Evolutionary conservation across 371 early-diverging fungal genomes (phyloP), one percentile per base, ranked within the genome.

Genomic region (Chytridium lagenaria): DNA sequence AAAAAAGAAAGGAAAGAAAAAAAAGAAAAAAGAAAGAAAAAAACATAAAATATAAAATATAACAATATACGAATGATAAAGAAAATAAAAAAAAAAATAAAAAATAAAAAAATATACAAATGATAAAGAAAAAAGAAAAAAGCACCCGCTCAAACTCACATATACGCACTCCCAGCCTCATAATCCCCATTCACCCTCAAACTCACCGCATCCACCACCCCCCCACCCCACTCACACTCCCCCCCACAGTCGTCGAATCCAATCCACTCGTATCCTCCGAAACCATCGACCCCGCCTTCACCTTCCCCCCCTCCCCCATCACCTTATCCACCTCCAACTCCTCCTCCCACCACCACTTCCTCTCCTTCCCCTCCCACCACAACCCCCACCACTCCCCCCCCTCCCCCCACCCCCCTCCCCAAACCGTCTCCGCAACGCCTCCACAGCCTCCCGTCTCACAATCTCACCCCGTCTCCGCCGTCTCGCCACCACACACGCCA

Each of bases 261-360:
- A 26, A 19, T 26, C 57, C 57, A 30, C 57, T 55, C 26, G 10
- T 26, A 10, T 55, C 57, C 30, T 55, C 57, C 10, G 57, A 55
- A 19, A 55, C 26, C 26, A 23, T 15, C 22, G 57, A 55, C 57
- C 57, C 30, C 10, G 57, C 7, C 26, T 26, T 55, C 26, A 5
- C 30, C 57, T 30, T 55, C 10, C 15, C 26, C 15, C 15, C 10
- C 10, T 15, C 30, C 57, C 15, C 26, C 10, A 19, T 26, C 10
- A 30, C 57, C 57, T 55, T 55, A 30, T 55, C 57, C 57, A 55
- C 23, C 30, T 55, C 57, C 57, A 55, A 26, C 57, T 55, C 57
- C 57, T 55, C 57, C 57, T 55, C 57, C 57, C 57, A 55, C 57
- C 57, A 55, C 57, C 57, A 55, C 30, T 30, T 55, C 26, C 57